Base-by-base conservation (phyloP, 2,329 filamentous ascomycete species). In the Escovopsis sp. region DNA sequence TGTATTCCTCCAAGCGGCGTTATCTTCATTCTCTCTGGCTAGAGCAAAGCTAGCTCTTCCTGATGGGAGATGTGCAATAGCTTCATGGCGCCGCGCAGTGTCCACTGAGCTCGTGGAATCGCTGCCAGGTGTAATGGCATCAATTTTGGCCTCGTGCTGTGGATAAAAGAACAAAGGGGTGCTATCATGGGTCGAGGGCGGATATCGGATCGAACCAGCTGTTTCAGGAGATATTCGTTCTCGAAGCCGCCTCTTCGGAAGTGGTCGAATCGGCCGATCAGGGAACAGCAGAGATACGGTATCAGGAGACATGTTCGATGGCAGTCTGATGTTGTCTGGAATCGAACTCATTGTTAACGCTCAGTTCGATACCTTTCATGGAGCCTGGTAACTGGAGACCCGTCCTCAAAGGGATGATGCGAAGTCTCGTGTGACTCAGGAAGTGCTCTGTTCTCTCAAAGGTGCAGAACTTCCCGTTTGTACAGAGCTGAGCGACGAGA, bases 211-310 rank as follows among this genome's bases (percentile, higher is more conserved):
- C 28, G 81, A 77, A 42, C 82, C 80, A 44, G 84, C 86, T 53
- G 84, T 80, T 59, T 94, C 85, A 46, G 85, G 81, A 30, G 89
- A 88, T 41, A 98, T 70, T 44, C 85, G 80, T 59, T 91, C 87
- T 54, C 88, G 85, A 43, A 98, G 73, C 49, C 85, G 82, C 55
- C 87, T 82, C 64, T 85, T 91, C 36, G 91, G 91, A 47, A 98
- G 68, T 44, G 91, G 91, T 57, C 87, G 82, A 59, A 98, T 98
- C 47, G 89, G 83, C 62, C 91, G 81, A 59, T 94, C 85, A 51
- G 86, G 86, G 59, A 85, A 94, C 55, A 85, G 70, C 46, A 83
- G 77, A 46, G 86, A 91, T 49, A 79, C 72, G 45, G 82, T 82
- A 68, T 94, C 86, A 50, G 78, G 68, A 55, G 75, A 77, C 74